Conservation (phyloP, 75 land plant species). For the Ceratopteris richardii region DNA sequence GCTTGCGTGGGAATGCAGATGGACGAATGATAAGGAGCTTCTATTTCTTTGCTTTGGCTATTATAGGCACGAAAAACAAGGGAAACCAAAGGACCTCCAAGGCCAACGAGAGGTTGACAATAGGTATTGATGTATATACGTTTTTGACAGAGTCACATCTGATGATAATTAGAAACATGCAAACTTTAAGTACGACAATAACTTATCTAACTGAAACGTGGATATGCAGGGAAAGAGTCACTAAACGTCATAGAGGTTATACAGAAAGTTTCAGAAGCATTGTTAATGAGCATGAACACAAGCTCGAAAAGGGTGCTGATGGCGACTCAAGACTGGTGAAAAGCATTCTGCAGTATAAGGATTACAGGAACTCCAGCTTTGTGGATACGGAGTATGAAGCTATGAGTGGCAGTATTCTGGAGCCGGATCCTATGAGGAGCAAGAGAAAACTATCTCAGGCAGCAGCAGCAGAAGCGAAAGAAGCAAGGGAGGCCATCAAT, state of each 20-base stretch:
- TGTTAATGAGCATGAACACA: conserved; percentile 1
- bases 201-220: too few species aligned
- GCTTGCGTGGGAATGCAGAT: conserved; percentile 78
- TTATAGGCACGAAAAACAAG: not conserved
- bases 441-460: conserved; percentile 17
- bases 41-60: not conserved
- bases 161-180: too few species aligned
- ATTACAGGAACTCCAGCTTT: conserved; percentile 34
- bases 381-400: conserved; percentile 91
- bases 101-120: too few species aligned
- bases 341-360: conserved; percentile 56
- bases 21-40: conserved; percentile 44
- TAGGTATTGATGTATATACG: too few species aligned
- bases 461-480: conserved; percentile 11
- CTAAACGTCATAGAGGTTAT: not conserved
- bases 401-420: conserved; percentile 35
- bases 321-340: conserved; percentile 53
- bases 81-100: too few species aligned
- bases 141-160: too few species aligned
- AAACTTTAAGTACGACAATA: too few species aligned
- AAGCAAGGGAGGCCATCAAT: conserved; percentile 11
- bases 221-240: too few species aligned
- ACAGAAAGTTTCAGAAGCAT: conserved; percentile 1
- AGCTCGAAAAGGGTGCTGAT: conserved; percentile 27
- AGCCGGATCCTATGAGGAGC: conserved; percentile 30